phyloP scores from a whole-genome alignment of 805 yeast species.

The Spathaspora arborariae region DNA sequence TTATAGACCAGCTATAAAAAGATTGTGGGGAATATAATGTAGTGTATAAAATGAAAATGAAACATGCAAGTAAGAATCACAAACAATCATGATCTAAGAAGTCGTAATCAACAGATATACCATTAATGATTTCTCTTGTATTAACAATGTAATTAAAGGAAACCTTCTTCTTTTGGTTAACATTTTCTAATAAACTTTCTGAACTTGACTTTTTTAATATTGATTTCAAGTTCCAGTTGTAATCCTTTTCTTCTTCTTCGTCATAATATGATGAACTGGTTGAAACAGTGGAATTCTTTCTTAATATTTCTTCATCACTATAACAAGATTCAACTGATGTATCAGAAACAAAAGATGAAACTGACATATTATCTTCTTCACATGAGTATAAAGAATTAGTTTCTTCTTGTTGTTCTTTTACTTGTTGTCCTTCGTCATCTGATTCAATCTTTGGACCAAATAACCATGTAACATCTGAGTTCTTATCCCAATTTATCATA shows the following conservation, averaged over 20 bases:
- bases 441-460: slow-evolving; percentile 44
- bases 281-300: slow-evolving; percentile 7
- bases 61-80: slow-evolving; percentile 10
- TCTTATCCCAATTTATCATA: slow-evolving; percentile 51
- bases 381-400: slow-evolving; percentile 4
- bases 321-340: slow-evolving; percentile 4
- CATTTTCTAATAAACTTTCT: neutral
- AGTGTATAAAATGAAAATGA: too few relatives aligned
- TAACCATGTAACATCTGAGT: slow-evolving; percentile 51
- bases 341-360: slow-evolving; percentile 9
- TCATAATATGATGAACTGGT: slow-evolving; percentile 6
- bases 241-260: slow-evolving; percentile 6
- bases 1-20: slow-evolving; percentile 7
- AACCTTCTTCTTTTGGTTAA: slow-evolving; percentile 24
- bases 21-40: neutral
- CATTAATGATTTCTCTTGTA: slow-evolving; percentile 44
- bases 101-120: slow-evolving; percentile 40
- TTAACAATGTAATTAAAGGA: slow-evolving; percentile 40
- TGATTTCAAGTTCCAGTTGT: slow-evolving; percentile 7
- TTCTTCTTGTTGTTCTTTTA: neutral
- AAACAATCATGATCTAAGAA: slow-evolving; percentile 35
- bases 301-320: slow-evolving; percentile 4
- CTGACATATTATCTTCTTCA: slow-evolving; percentile 7
- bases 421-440: neutral
- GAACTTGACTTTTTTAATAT: slow-evolving; percentile 3